Evolutionary conservation across 2,329 filamentous ascomycete species (phyloP).

Genomic region (Scedosporium minutisporum): DNA sequence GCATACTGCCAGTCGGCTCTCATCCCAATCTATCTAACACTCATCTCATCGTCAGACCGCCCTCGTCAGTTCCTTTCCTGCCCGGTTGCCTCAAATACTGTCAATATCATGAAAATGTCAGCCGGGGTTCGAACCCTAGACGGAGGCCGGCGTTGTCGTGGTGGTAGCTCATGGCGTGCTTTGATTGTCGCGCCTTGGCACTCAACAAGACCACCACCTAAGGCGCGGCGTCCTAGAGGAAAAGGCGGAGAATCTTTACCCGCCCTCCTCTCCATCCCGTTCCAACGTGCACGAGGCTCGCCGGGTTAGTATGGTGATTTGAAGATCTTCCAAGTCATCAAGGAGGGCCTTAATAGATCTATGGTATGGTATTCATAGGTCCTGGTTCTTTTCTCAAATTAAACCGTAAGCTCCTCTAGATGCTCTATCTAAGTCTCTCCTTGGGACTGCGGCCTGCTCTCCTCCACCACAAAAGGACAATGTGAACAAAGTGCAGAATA

Average conservation of each 20-base stretch:
- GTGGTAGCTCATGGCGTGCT: background rate
- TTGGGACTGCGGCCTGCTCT: too few relatives aligned
- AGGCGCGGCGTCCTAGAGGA: background rate
- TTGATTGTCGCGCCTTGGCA: background rate
- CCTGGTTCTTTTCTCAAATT: too few relatives aligned
- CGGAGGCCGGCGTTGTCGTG: background rate
- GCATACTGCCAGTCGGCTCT: background rate
- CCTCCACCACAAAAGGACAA: too few relatives aligned
- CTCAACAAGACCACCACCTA: background rate
- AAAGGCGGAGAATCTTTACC: background rate
- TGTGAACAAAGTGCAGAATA: too few relatives aligned
- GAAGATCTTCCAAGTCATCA: background rate
- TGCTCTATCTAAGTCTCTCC: too few relatives aligned
- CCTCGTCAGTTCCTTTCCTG: background rate
- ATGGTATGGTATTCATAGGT: too few relatives aligned
- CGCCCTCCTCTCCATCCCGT: too few relatives aligned
- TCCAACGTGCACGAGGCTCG: background rate
- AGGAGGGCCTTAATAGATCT: too few relatives aligned
- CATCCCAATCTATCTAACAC: background rate
- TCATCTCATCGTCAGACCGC: background rate
- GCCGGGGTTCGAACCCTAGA: background rate
- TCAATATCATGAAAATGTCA: background rate
- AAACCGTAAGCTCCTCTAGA: too few relatives aligned
- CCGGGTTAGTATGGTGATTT: background rate
- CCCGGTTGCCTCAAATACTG: background rate